Percentiles rank a stretch among this genome's conserved stretches.
phyloP scores from a whole-genome alignment of 2,329 filamentous ascomycete genomes.

The Mollisiaceae sp. region DNA sequence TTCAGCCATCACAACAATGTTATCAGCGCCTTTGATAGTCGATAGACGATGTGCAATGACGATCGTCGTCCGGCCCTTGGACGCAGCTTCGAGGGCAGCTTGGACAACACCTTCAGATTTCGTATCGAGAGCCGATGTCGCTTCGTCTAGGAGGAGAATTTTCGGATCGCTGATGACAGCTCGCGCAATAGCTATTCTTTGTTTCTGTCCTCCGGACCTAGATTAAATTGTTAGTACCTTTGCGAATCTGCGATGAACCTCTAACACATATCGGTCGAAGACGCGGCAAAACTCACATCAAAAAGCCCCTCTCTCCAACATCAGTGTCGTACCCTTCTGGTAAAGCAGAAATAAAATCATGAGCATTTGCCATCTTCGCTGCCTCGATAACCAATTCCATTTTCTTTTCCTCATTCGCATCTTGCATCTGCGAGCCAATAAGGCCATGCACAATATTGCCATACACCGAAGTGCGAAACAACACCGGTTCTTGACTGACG shows the following conservation, averaged over 20 bases:
- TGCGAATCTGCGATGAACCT: not conserved
- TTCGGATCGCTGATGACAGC: slow-evolving; percentile 71
- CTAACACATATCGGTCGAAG: not conserved
- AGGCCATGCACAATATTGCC: slow-evolving; percentile 61
- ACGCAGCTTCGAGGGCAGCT: slow-evolving; percentile 56
- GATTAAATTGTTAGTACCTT: not conserved
- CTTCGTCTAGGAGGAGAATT: slow-evolving; percentile 75
- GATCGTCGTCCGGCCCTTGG: slow-evolving; percentile 62
- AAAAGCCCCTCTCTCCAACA: slow-evolving; percentile 30
- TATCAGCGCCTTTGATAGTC: slow-evolving; percentile 77
- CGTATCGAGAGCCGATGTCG: slow-evolving; percentile 47
- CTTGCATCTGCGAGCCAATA: slow-evolving; percentile 53
- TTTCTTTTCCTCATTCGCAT: slow-evolving; percentile 53
- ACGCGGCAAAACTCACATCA: slow-evolving; percentile 12
- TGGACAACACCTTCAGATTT: slow-evolving; percentile 56
- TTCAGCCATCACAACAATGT: slow-evolving; percentile 76
- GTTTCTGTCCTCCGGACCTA: slow-evolving; percentile 77
- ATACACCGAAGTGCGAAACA: slow-evolving; percentile 60
- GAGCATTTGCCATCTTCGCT: slow-evolving; percentile 48
- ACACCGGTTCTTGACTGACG: slow-evolving; percentile 78
- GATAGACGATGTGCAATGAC: slow-evolving; percentile 69
- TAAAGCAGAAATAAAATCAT: slow-evolving; percentile 53
- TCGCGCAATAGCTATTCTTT: slow-evolving; percentile 73
- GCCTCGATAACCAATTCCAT: slow-evolving; percentile 54
- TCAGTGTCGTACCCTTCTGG: slow-evolving; percentile 54